Percentiles rank a stretch among this genome's conserved stretches.
Conservation (phyloP, 2,329 filamentous ascomycete species). For the Penicillium crustosum region DNA sequence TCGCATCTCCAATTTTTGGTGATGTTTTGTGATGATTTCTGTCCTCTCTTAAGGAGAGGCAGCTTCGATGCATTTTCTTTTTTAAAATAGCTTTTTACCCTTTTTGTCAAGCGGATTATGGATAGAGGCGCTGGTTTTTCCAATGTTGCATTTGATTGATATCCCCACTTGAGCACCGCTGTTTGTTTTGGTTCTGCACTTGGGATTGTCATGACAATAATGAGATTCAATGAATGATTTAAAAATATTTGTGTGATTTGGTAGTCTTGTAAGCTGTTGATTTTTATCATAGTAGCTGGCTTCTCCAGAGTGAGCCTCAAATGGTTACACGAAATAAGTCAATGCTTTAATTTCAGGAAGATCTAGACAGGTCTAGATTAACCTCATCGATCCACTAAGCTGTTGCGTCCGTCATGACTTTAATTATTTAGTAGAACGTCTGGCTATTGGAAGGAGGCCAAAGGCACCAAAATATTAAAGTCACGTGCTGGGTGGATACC, state of each 20-base stretch:
- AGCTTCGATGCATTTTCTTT: conserved; percentile 25
- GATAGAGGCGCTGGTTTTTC: conserved; percentile 37
- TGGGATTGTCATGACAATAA: conserved; percentile 28
- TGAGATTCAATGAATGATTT: conserved; percentile 27
- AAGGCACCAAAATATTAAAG: neutral
- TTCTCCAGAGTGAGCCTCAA: neutral
- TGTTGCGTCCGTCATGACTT: neutral
- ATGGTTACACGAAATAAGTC: too few species aligned
- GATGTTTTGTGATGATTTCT: conserved; percentile 17
- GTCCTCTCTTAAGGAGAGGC: conserved; percentile 11
- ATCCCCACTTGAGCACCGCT: conserved; percentile 25
- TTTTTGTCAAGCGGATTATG: conserved; percentile 25
- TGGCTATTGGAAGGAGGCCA: neutral
- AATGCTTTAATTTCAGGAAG: too few species aligned
- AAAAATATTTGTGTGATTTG: conserved; percentile 1
- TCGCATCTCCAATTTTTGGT: neutral
- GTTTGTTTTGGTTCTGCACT: conserved; percentile 17
- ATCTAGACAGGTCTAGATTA: neutral
- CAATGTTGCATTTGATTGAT: conserved; percentile 27
- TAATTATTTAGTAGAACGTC: neutral
- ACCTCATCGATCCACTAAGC: neutral
- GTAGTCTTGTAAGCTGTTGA: neutral
- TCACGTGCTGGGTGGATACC: neutral
- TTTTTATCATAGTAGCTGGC: neutral
- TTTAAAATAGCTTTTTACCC: conserved; percentile 15